phyloP scores from a whole-genome alignment of 179 eudicot species.

The Amaranthus tricolor region DNA sequence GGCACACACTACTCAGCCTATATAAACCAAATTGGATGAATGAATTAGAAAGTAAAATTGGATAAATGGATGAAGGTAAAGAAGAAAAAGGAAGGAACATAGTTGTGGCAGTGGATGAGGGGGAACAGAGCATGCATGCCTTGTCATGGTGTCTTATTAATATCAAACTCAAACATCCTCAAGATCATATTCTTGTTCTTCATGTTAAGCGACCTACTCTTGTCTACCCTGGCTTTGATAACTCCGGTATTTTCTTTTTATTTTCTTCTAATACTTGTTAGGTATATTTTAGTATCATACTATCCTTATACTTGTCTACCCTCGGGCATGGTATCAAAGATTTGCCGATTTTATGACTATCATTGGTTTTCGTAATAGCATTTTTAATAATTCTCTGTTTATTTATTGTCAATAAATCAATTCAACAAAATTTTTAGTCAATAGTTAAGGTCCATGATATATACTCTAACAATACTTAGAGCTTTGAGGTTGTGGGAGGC shows the following conservation, averaged over 20 bases:
- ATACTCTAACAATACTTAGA: no score
- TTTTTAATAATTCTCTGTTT: no score
- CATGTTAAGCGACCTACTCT: conserved; percentile 51
- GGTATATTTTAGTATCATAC: neutral
- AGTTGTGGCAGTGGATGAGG: conserved; percentile 76
- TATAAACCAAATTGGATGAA: no score
- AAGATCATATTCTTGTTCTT: conserved; percentile 50
- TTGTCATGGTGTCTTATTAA: conserved; percentile 73
- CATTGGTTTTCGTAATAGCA: no score
- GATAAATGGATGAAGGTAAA: conserved; percentile 20
- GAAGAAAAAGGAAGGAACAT: conserved; percentile 44
- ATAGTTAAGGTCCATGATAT: no score
- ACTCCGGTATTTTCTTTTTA: conserved; percentile 35
- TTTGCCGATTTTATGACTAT: no score
- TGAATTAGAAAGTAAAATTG: neutral
- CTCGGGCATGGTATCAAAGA: no score
- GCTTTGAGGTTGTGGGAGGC: no score
- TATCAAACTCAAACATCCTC: conserved; percentile 14
- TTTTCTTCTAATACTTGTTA: neutral
- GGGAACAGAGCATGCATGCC: conserved; percentile 75
- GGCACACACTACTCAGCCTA: no score
- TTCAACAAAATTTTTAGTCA: no score
- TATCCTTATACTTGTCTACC: no score
- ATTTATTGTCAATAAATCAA: no score
- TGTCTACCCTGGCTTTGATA: conserved; percentile 45